Evolutionary conservation across 1,139 yeast species (phyloP), one percentile per base, ranked within the genome.

Genomic region (Eremothecium cymbalariae): DNA sequence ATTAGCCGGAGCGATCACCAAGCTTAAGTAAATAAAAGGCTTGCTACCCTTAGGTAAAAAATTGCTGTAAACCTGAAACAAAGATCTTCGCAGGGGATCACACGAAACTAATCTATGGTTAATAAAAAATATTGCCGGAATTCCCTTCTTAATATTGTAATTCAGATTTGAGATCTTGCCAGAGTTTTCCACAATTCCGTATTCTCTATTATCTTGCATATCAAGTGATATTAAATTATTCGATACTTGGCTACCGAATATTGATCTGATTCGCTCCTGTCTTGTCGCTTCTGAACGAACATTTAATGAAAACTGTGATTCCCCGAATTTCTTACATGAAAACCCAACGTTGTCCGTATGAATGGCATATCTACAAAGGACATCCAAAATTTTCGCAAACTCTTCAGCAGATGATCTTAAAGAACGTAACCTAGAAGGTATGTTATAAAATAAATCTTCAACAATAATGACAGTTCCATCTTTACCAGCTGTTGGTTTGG

Each of bases 391-490:
- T 47, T 72, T 74, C 9, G 75, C 59, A 50, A 76, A 81, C 52
- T 90, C 98, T 14, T 85, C 96, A 42, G 68, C 68, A 17, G 79
- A 68, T 0, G 83, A 70, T 41, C 69, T 67, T 36, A 88, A 60
- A 0, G 94, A 72, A 33, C 79, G 65, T 25, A 79, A 58, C 36
- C 98, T 68, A 0, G 94, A 73, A 0, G 95, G 94, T 18, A 81
- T 73, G 51, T 90, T 93, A 60, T 80, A 93, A 52, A 93, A 93
- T 40, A 93, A 63, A 53, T 90, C 95, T 53, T 86, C 96, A 4
- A 86, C 94, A 0, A 71, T 60, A 25, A 93, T 72, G 42, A 79
- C 86, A 0, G 98, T 90, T 0, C 99, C 99, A 30, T 68, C 70
- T 41, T 73, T 78, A 0, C 97, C 97, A 0, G 98, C 98, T 1